These are phyloP conservation scores for Babesia bigemina DNA, from an alignment of 169 alveolate genomes.

Conservation along the genomic window DNA sequence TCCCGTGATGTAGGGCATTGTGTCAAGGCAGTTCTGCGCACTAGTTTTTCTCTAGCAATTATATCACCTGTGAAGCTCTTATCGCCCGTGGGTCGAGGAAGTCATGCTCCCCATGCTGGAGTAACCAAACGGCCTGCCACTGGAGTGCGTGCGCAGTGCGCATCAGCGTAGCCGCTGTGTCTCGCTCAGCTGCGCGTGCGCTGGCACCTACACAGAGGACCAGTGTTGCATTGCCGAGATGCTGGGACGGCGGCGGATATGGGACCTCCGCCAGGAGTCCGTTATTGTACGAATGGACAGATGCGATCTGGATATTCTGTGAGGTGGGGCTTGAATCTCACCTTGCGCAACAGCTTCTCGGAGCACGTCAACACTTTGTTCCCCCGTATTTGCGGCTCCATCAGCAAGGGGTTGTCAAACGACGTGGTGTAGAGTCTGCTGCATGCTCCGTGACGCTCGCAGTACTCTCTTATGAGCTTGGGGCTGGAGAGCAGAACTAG, in stretches of 20 bases:
- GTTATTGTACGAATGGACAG: conserved; percentile 45
- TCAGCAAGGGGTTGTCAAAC: conserved; percentile 45
- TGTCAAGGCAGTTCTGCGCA: conserved; percentile 57
- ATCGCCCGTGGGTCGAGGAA: conserved; percentile 66
- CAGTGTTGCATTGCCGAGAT: conserved; percentile 52
- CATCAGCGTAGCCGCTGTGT: conserved; percentile 46
- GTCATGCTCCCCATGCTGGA: conserved; percentile 57
- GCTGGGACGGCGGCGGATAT: conserved; percentile 55
- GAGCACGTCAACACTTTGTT: conserved; percentile 59
- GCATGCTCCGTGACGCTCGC: conserved; percentile 59
- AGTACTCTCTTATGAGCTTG: conserved; percentile 63
- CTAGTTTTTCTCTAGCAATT: neutral
- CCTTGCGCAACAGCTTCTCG: conserved; percentile 54
- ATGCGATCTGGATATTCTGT: conserved; percentile 15
- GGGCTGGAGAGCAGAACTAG: conserved; percentile 57
- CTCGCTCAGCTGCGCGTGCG: conserved; percentile 11
- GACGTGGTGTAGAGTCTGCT: conserved; percentile 65
- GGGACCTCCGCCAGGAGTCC: conserved; percentile 71
- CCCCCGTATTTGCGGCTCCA: conserved; percentile 45
- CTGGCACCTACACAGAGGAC: conserved; percentile 65
- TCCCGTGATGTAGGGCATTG: conserved; percentile 63
- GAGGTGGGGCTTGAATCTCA: neutral
- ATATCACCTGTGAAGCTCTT: conserved; percentile 62
- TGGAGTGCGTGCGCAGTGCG: conserved; percentile 70
- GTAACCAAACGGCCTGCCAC: conserved; percentile 70